Evolutionary conservation across 345 rosid species (phyloP).

Genomic region (Angophora floribunda): DNA sequence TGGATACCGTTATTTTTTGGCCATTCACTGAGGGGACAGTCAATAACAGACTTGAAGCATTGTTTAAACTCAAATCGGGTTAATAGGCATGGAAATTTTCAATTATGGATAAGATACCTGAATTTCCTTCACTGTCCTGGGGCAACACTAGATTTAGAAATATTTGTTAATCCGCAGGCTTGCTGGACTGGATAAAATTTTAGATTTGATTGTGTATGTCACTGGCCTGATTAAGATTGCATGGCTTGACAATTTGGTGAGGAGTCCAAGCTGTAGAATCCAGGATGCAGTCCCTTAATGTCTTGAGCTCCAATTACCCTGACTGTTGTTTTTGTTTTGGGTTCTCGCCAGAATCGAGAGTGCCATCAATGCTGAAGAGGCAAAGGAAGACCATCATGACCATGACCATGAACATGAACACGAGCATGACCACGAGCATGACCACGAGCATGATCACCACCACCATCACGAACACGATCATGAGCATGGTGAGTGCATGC

Average conservation of each 20-base stretch:
- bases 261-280: neutral
- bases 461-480: slow-evolving; percentile 54
- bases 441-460: slow-evolving; percentile 21
- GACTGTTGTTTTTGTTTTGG: neutral
- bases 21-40: neutral
- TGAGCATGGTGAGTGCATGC: slow-evolving; percentile 48
- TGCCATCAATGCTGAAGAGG: slow-evolving; percentile 44
- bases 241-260: neutral
- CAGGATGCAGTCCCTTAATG: neutral
- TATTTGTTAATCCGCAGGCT: neutral
- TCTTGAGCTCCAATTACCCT: neutral
- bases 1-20: neutral
- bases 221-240: neutral
- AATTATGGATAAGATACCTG: neutral
- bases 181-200: neutral
- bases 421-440: slow-evolving; percentile 31
- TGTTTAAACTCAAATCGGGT: neutral
- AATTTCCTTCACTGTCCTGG: neutral
- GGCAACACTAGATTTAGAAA: neutral
- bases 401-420: slow-evolving; percentile 40
- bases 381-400: slow-evolving; percentile 40
- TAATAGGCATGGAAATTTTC: neutral
- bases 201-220: neutral
- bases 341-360: slow-evolving; percentile 64
- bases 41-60: neutral